These are phyloP conservation scores for Chytriomyces sp. DNA, from an alignment of 192 early-diverging fungal genomes.

Conservation along the genomic window DNA sequence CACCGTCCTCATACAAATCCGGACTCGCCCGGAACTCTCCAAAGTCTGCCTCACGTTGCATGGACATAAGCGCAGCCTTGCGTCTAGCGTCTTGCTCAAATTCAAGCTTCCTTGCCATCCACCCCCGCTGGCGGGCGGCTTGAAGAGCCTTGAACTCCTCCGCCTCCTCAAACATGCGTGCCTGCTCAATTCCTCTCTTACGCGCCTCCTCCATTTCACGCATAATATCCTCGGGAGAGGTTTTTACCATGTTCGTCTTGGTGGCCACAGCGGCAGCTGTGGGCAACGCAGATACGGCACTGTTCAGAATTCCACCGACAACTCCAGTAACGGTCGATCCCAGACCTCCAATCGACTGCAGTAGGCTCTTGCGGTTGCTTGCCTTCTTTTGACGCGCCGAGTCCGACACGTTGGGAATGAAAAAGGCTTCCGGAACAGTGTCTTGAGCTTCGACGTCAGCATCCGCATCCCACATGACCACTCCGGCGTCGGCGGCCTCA, in stretches of 20 bases:
- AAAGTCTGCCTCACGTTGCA: slow-evolving; percentile 21
- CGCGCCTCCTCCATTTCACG: slow-evolving; percentile 36
- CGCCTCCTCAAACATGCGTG: slow-evolving; percentile 26
- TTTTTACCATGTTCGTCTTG: background rate
- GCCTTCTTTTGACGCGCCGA: background rate
- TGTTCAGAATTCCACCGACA: slow-evolving; percentile 28
- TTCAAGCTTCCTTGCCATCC: slow-evolving; percentile 26
- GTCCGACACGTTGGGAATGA: background rate
- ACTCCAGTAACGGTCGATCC: slow-evolving; percentile 5
- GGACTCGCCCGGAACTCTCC: background rate
- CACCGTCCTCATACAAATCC: background rate
- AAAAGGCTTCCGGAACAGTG: background rate
- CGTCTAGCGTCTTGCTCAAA: slow-evolving; percentile 15
- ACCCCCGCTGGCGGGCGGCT: slow-evolving; percentile 20
- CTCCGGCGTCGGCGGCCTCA: background rate
- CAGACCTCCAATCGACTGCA: slow-evolving; percentile 17
- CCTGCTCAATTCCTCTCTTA: slow-evolving; percentile 13
- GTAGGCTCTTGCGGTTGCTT: slow-evolving; percentile 15
- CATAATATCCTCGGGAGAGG: slow-evolving; percentile 26
- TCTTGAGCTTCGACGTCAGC: slow-evolving; percentile 7
- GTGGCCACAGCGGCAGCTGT: background rate
- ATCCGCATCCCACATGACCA: slow-evolving; percentile 23
- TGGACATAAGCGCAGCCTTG: slow-evolving; percentile 13
- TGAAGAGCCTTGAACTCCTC: slow-evolving; percentile 18
- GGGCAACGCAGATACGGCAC: background rate